A percentile compares a stretch with the other conserved stretches of the same genome.
Evolutionary conservation across 2,329 filamentous ascomycete species (phyloP).

Genomic region (Metarhizium album): DNA sequence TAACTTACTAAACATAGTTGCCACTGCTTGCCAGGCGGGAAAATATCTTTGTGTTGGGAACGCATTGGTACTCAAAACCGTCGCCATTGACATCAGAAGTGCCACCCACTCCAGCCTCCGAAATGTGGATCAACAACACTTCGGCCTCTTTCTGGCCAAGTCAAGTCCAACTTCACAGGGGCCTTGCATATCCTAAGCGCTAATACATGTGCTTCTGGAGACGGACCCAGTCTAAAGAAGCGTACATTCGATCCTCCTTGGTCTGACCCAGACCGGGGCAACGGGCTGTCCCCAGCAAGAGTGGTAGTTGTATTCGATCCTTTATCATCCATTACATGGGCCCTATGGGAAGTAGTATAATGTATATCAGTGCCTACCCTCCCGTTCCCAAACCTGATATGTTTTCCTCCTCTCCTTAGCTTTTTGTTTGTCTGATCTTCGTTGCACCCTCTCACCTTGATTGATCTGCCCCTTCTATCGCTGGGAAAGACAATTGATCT

Average conservation of each 20-base stretch:
- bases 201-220: neutral
- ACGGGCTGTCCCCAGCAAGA: neutral
- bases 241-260: neutral
- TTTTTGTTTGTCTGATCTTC: neutral
- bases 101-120: constrained; percentile 3
- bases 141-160: neutral
- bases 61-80: neutral
- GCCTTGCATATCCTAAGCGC: constrained; percentile 3
- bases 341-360: neutral
- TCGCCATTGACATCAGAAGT: constrained; percentile 1
- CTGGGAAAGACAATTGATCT: constrained; percentile 8
- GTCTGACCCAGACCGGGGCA: neutral
- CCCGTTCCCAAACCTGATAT: neutral
- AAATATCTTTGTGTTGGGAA: no score
- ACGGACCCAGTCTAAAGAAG: neutral
- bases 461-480: constrained; percentile 26
- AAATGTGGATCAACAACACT: constrained; percentile 5
- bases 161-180: neutral
- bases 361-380: constrained; percentile 9
- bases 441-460: neutral
- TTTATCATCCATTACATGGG: neutral
- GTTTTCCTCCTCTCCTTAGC: neutral
- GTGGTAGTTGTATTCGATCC: neutral
- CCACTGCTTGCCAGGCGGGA: no score
- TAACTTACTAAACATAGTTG: no score